Base-by-base conservation (phyloP, 257 asterid species). In the Catharanthus roseus region DNA sequence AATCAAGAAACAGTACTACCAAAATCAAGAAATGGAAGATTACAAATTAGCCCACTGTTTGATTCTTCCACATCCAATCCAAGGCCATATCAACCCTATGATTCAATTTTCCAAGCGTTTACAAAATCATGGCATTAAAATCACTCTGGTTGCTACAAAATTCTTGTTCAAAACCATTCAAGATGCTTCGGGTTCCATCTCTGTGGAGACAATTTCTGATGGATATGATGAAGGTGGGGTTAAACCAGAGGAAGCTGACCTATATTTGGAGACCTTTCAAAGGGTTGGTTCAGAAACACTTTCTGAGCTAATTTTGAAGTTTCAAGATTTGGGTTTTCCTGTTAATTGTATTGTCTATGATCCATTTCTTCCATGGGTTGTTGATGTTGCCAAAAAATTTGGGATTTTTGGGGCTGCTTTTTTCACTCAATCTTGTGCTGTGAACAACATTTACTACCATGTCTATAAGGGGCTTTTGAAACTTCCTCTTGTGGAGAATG, bases 361-460 rank as follows among this genome's bases (percentile, higher is more conserved):
- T 67, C 65, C 74, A 28, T 72, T 72, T n/a, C 60, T 72, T 16
- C 81, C 81, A 9, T 77, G 81, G 81, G 74, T 36, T 38, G 69
- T 58, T 28, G 77, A 77, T 49, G 81, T 77, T 0, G 77, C 70
- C n/a, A 68, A 29, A 16, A 39, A 38, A 4, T 29, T 10, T 21
- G 81, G 77, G 15, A 28, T 72, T 3, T 0, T 15, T 10, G 67
- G 65, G 12, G 91, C 89, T 21, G 72, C 89, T 2, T 88, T 86
- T 33, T 84, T 84, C 77, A 88, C 91, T 16, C 86, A 86, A 75
- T 88, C 91, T 34, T 78, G 84, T 55, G 85, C 87, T 0, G 73
- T 88, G 41, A 12, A 42, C 6, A 12, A n/a, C n/a, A n/a, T n/a
- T n/a, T n/a, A n/a, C n/a, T n/a, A n/a, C n/a, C n/a, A n/a, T n/a